Base-by-base conservation (phyloP, 2,329 filamentous ascomycete species). In the Scedosporium dehoogii region DNA sequence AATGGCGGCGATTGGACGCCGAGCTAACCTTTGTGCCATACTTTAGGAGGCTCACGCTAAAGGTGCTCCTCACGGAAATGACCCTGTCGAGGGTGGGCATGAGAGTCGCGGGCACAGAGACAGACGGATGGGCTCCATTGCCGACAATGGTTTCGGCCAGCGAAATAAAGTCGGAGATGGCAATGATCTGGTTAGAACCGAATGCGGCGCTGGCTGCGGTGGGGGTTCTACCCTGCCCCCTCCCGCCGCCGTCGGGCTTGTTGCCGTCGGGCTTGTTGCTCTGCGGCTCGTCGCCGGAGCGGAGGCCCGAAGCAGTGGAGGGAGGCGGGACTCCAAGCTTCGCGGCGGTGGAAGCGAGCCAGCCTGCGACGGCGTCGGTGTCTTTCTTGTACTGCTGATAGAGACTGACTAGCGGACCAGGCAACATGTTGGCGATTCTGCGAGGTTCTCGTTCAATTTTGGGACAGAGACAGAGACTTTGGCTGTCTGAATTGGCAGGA, bases 321-420 rank as follows among this genome's bases (percentile, higher is more conserved):
- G 44, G 44, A 21, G 44, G 44, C 21, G 69, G 55, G 57, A 70
- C 76, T 3, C 75, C 75, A 48, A 66, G 67, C 2, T 67, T 64
- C 59, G 70, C 73, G 46, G 76, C 76, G 0, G 75, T 78, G 1
- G 71, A 72, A 2, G 73, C 75, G 6, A 79, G 73, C 76, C 76
- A 79, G 38, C 69, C 67, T 1, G 73, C 75, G 9, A 79, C 70
- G 2, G 70, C 68, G 44, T 76, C 67, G 0, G 73, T 76, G 61
- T 78, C 75, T n/a, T 71, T 63, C 63, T 76, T 78, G 67, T 78
- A 78, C 62, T 72, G 70, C 21, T 69, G 69, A 63, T 78, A 78
- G 1, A 68, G 68, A 61, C 73, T 70, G 41, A 66, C 9, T 0
- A 76, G 64, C 0, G 57, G 41, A 6, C 14, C n/a, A 0, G 67